Percentiles rank a stretch among this genome's conserved stretches.
phyloP scores from a whole-genome alignment of 495 filamentous ascomycete species.

The Penicillium samsonianum region DNA sequence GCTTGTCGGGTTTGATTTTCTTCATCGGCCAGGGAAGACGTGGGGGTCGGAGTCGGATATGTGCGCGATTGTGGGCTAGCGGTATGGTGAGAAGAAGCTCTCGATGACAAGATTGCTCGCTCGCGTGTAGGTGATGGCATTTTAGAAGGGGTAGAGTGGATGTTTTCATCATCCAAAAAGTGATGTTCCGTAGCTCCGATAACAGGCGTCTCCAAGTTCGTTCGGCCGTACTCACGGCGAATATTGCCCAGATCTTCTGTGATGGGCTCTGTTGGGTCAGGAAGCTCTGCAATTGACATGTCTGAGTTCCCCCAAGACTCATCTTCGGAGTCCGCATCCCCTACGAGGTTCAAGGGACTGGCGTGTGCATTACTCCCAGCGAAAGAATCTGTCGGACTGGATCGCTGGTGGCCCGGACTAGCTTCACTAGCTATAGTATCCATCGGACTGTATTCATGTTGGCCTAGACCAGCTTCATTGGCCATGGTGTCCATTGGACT shows the following conservation, averaged over 20 bases:
- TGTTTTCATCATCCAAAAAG: conserved; percentile 33
- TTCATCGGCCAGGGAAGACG: conserved; percentile 45
- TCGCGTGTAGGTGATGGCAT: conserved; percentile 42
- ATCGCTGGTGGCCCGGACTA: conserved; percentile 16
- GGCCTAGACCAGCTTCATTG: conserved; percentile 2
- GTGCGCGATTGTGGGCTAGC: conserved; percentile 36
- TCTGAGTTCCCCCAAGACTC: conserved; percentile 31
- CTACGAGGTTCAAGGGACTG: conserved; percentile 33
- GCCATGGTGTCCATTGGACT: conserved; percentile 16
- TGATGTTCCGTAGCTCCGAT: conserved; percentile 35
- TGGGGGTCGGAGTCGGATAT: conserved; percentile 46
- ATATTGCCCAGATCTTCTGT: conserved; percentile 1
- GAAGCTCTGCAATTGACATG: conserved; percentile 27
- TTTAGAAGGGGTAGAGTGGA: conserved; percentile 45
- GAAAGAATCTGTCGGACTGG: conserved; percentile 29
- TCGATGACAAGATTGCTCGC: conserved; percentile 28
- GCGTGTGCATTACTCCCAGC: conserved; percentile 21
- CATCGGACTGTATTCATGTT: conserved; percentile 22
- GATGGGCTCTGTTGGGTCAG: conserved; percentile 16
- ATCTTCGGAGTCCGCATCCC: conserved; percentile 29
- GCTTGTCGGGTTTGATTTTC: conserved; percentile 25
- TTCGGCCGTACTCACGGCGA: conserved; percentile 23
- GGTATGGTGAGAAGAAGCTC: conserved; percentile 37
- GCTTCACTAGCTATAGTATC: conserved; percentile 14
- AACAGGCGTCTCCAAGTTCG: conserved; percentile 33